Percentiles rank a stretch among this genome's conserved stretches.
Conservation (phyloP, 1,284 basidiomycete genomes). For the Sporisorium exsertum region DNA sequence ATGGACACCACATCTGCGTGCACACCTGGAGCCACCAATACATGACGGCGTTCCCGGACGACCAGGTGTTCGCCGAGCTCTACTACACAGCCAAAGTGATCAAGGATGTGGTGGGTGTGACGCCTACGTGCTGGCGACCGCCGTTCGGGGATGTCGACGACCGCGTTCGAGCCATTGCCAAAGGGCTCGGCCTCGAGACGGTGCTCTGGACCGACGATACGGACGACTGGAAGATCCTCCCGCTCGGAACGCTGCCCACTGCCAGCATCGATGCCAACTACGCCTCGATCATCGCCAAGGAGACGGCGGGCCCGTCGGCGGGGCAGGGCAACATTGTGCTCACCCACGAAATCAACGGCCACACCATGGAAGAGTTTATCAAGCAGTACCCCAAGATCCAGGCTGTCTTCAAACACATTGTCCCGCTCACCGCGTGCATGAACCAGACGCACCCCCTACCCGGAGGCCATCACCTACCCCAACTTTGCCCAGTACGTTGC, state of each 20-base stretch:
- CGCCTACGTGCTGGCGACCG: slow-evolving; percentile 71
- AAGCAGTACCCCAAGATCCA: slow-evolving; percentile 60
- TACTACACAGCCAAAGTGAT: slow-evolving; percentile 73
- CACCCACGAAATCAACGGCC: slow-evolving; percentile 65
- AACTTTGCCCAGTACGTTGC: slow-evolving; percentile 57
- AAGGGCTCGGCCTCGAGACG: slow-evolving; percentile 71
- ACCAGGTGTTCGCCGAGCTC: slow-evolving; percentile 73
- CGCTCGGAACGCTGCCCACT: slow-evolving; percentile 65
- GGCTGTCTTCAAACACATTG: slow-evolving; percentile 63
- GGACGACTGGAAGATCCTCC: slow-evolving; percentile 71
- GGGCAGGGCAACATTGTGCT: slow-evolving; percentile 68
- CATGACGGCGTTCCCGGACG: slow-evolving; percentile 72
- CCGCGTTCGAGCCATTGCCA: slow-evolving; percentile 73
- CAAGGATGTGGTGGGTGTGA: slow-evolving; percentile 72
- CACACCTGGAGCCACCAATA: slow-evolving; percentile 71
- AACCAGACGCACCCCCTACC: slow-evolving; percentile 70
- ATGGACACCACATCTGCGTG: slow-evolving; percentile 64
- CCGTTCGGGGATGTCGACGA: slow-evolving; percentile 74
- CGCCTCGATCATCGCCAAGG: slow-evolving; percentile 69
- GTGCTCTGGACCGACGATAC: slow-evolving; percentile 73
- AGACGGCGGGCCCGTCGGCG: slow-evolving; percentile 69
- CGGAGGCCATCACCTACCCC: slow-evolving; percentile 70
- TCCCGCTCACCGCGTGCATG: slow-evolving; percentile 65
- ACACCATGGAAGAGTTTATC: slow-evolving; percentile 64
- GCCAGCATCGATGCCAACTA: slow-evolving; percentile 71